Percentiles rank a stretch among this genome's conserved stretches.
Conservation (phyloP, 2,329 filamentous ascomycete genomes). For the Shiraia bambusicola region DNA sequence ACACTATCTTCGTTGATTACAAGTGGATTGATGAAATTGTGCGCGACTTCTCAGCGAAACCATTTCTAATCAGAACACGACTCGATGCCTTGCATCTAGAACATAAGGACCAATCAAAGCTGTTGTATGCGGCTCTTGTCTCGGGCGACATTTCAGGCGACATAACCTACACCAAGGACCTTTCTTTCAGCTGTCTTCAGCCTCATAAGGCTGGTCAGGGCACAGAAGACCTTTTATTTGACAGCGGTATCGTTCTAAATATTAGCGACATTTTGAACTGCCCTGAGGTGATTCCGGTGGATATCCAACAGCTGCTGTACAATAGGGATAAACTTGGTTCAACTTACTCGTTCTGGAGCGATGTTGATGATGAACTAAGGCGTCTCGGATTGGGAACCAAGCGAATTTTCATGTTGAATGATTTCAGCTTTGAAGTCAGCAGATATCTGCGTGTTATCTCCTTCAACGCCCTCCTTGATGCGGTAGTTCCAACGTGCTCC, state of each 20-base stretch:
- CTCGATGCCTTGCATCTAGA: constrained; percentile 6
- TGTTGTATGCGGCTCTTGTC: constrained; percentile 5
- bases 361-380: neutral
- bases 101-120: constrained; percentile 4
- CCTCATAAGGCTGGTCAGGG: constrained; percentile 1
- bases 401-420: constrained; percentile 5
- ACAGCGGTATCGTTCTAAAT: too few relatives aligned
- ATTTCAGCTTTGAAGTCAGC: constrained; percentile 16
- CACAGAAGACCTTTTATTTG: constrained; percentile 3
- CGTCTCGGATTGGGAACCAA: too few relatives aligned
- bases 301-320: constrained; percentile 6
- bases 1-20: constrained; percentile 6
- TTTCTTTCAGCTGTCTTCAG: constrained; percentile 5
- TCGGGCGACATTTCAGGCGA: constrained; percentile 3
- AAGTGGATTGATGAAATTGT: constrained; percentile 5
- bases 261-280: constrained; percentile 5
- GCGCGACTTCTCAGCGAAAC: constrained; percentile 2
- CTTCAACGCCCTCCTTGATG: constrained; percentile 8
- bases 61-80: constrained; percentile 3
- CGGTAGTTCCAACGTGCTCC: constrained; percentile 16
- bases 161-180: constrained; percentile 4
- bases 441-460: constrained; percentile 14
- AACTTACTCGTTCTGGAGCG: constrained; percentile 6
- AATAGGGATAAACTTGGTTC: constrained; percentile 6
- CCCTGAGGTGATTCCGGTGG: constrained; percentile 3